Percentiles rank a stretch among this genome's conserved stretches.
These are phyloP conservation scores for Cladosporium cucumerinum DNA, from an alignment of 2,329 filamentous ascomycete genomes.

Conservation along the genomic window DNA sequence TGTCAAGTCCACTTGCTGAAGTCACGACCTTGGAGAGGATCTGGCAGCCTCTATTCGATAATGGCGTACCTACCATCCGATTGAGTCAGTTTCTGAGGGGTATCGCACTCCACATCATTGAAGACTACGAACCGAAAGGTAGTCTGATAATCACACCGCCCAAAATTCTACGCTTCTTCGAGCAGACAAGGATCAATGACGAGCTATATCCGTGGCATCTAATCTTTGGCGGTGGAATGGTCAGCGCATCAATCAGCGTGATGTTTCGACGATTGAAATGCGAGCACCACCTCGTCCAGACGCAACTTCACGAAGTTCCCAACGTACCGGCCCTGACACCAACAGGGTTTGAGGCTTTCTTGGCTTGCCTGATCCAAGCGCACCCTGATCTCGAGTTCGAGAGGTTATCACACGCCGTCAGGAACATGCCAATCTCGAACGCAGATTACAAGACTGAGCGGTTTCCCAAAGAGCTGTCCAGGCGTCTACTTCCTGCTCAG, in stretches of 20 bases:
- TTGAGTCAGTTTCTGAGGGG: slow-evolving; percentile 70
- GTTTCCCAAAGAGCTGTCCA: slow-evolving; percentile 74
- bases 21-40: slow-evolving; percentile 63
- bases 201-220: slow-evolving; percentile 65
- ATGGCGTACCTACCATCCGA: slow-evolving; percentile 64
- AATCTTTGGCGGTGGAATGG: slow-evolving; percentile 45
- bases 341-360: slow-evolving; percentile 56
- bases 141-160: slow-evolving; percentile 70
- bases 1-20: slow-evolving; percentile 33
- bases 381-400: slow-evolving; percentile 72
- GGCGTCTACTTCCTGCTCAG: slow-evolving; percentile 64
- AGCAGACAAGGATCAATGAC: slow-evolving; percentile 58
- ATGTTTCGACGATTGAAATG: slow-evolving; percentile 49
- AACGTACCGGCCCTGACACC: slow-evolving; percentile 47
- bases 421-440: slow-evolving; percentile 67
- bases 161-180: slow-evolving; percentile 73
- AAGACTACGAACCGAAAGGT: slow-evolving; percentile 64
- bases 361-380: slow-evolving; percentile 68
- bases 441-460: slow-evolving; percentile 63
- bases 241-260: slow-evolving; percentile 40
- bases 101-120: slow-evolving; percentile 69
- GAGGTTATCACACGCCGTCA: slow-evolving; percentile 65
- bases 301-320: slow-evolving; percentile 41
- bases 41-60: slow-evolving; percentile 74
- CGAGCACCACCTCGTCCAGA: slow-evolving; percentile 49